Evolutionary conservation across 2,329 filamentous ascomycete species (phyloP).

Genomic region (Calonectria hongkongensis): DNA sequence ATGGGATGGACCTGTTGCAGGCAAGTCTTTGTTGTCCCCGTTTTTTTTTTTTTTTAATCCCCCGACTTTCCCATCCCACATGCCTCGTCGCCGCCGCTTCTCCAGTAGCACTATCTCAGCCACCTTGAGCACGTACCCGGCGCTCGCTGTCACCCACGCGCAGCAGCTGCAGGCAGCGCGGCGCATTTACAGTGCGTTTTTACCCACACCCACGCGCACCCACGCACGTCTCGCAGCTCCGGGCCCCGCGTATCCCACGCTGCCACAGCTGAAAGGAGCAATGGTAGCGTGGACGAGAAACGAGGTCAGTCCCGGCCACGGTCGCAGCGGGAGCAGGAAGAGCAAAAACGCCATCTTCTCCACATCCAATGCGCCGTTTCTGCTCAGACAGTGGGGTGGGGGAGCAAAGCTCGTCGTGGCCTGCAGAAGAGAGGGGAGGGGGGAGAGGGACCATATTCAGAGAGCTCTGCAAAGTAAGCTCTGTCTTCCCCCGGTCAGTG

Average conservation of each 20-base stretch:
- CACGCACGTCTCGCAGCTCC: neutral
- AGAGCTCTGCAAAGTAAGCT: slow-evolving; percentile 25
- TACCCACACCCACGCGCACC: neutral
- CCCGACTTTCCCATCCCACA: slow-evolving; percentile 29
- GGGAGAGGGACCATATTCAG: neutral
- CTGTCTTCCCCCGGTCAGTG: neutral
- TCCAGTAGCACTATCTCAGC: slow-evolving; percentile 27
- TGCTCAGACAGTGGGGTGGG: slow-evolving; percentile 20
- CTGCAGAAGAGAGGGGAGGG: neutral
- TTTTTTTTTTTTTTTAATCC: neutral
- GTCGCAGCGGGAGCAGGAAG: neutral
- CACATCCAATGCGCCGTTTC: slow-evolving; percentile 20
- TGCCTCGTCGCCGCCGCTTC: slow-evolving; percentile 3
- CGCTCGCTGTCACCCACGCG: slow-evolving; percentile 33
- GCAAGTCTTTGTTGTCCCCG: neutral
- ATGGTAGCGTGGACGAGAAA: neutral
- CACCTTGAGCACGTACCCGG: slow-evolving; percentile 31
- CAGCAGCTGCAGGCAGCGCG: slow-evolving; percentile 1
- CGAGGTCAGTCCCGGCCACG: neutral
- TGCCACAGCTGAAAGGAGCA: neutral
- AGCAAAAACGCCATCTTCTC: neutral
- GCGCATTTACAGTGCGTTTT: slow-evolving; percentile 19
- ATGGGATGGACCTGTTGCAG: neutral
- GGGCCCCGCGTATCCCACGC: neutral
- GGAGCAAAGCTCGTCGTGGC: neutral